Evolutionary conservation across 1,284 basidiomycete species (phyloP).

Genomic region (Cryptococcus maquisensis): DNA sequence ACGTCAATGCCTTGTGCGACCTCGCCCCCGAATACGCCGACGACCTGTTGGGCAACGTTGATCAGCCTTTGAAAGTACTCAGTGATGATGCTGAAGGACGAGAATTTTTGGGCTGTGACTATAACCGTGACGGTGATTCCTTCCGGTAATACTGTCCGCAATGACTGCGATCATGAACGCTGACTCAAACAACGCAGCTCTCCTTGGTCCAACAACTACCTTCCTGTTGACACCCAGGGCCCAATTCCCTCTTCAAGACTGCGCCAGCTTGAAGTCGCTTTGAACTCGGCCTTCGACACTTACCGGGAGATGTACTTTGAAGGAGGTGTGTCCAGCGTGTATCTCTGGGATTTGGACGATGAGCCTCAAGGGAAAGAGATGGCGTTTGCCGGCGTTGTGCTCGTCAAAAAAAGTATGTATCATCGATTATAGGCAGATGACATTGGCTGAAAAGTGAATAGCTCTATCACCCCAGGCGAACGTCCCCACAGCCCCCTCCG

Average conservation of each 20-base stretch:
- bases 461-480: slow-evolving; percentile 5
- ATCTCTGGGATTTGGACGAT: slow-evolving; percentile 96
- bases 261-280: slow-evolving; percentile 83
- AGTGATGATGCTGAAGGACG: slow-evolving; percentile 67
- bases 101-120: slow-evolving; percentile 94
- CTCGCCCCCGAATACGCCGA: slow-evolving; percentile 94
- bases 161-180: not conserved
- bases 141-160: slow-evolving; percentile 60
- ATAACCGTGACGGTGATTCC: slow-evolving; percentile 93
- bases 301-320: slow-evolving; percentile 99
- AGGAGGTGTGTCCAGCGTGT: slow-evolving; percentile 94
- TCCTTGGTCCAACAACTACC: slow-evolving; percentile 95
- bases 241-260: slow-evolving; percentile 78
- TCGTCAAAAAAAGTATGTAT: slow-evolving; percentile 87
- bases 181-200: slow-evolving; percentile 57
- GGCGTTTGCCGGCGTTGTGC: slow-evolving; percentile 86
- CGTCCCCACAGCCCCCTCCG: slow-evolving; percentile 14
- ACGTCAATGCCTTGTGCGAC: slow-evolving; percentile 73
- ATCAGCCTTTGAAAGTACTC: slow-evolving; percentile 83
- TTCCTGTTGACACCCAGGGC: slow-evolving; percentile 74
- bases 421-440: not conserved
- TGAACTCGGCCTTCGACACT: slow-evolving; percentile 95
- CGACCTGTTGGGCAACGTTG: slow-evolving; percentile 89
- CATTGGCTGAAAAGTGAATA: slow-evolving; percentile 35
- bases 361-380: slow-evolving; percentile 52